Evolutionary conservation across 768 basidiomycete species (phyloP).

Genomic region (Amyloporia xantha): DNA sequence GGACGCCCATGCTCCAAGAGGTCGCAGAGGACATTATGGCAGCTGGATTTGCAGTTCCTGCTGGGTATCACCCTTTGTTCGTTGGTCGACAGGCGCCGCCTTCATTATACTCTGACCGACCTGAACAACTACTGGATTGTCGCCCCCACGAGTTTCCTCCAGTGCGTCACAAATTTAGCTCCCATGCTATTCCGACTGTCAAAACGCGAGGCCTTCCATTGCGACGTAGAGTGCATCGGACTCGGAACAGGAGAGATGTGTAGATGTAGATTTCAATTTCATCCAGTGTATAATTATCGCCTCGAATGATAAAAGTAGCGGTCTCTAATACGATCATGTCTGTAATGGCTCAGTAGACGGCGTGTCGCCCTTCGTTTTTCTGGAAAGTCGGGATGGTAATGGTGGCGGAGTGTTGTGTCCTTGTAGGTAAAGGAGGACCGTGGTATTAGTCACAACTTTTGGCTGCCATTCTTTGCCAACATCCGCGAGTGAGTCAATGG

Average conservation of each 20-base stretch:
- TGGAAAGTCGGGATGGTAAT: conserved; percentile 2
- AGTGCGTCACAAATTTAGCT: neutral
- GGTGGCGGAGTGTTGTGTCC: conserved; percentile 17
- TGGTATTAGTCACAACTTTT: conserved; percentile 31
- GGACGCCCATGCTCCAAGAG: conserved; percentile 31
- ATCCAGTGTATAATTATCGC: neutral
- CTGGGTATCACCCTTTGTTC: conserved; percentile 33
- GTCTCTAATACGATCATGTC: no score
- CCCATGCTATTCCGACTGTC: neutral
- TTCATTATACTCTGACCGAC: neutral
- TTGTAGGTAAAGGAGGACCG: conserved; percentile 40
- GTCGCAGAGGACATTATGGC: conserved; percentile 33
- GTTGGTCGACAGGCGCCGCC: conserved; percentile 23
- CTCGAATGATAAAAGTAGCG: neutral
- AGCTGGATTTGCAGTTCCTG: conserved; percentile 35
- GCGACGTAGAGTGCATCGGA: neutral
- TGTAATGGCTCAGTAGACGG: no score
- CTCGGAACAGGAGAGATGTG: neutral
- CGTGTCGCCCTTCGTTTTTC: neutral
- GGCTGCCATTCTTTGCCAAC: conserved; percentile 48
- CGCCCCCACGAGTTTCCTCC: conserved; percentile 10
- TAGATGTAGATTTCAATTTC: neutral
- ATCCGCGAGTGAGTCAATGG: conserved; percentile 38
- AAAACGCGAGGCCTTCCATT: conserved; percentile 6
- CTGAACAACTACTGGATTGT: conserved; percentile 1